A percentile compares a stretch with the other conserved stretches of the same genome.
phyloP scores from a whole-genome alignment of 164 flowering plant genomes.

The Kingdonia uniflora region DNA sequence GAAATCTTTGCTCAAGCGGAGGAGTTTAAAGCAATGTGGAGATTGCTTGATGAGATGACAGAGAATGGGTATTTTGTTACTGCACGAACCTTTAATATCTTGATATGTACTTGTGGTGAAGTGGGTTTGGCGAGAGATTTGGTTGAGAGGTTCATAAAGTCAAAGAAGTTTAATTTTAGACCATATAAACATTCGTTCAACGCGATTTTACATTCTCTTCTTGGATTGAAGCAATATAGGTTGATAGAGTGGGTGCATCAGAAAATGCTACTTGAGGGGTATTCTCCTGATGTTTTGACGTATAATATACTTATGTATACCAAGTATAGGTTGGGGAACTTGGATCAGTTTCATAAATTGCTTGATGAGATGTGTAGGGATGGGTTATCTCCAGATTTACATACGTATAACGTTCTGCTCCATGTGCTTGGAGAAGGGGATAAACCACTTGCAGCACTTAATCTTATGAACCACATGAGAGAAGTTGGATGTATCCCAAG shows the following conservation, averaged over 20 bases:
- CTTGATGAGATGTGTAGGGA: constrained; percentile 61
- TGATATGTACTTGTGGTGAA: constrained; percentile 76
- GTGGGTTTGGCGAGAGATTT: constrained; percentile 55
- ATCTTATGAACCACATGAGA: constrained; percentile 72
- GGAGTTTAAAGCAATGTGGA: constrained; percentile 76
- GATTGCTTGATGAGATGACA: constrained; percentile 74
- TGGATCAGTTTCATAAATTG: constrained; percentile 49
- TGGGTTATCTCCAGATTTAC: constrained; percentile 66
- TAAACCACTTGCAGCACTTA: constrained; percentile 62
- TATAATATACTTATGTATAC: constrained; percentile 64
- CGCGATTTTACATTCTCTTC: constrained; percentile 67
- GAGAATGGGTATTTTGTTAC: constrained; percentile 61
- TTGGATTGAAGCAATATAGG: constrained; percentile 41
- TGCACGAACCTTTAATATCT: constrained; percentile 64
- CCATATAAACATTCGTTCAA: constrained; percentile 72
- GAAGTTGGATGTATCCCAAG: constrained; percentile 55
- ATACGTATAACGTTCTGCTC: constrained; percentile 75
- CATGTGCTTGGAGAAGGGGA: constrained; percentile 67
- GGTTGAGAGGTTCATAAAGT: constrained; percentile 73
- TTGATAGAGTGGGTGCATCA: constrained; percentile 86
- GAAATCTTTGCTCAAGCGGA: constrained; percentile 66
- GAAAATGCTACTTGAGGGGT: constrained; percentile 55
- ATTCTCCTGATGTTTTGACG: constrained; percentile 59
- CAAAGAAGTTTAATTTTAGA: constrained; percentile 59
- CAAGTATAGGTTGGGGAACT: constrained; percentile 62